Evolutionary conservation across 192 early-diverging fungal species (phyloP), one percentile per base, ranked within the genome.

Genomic region (Phlyctochytrium bullatum): DNA sequence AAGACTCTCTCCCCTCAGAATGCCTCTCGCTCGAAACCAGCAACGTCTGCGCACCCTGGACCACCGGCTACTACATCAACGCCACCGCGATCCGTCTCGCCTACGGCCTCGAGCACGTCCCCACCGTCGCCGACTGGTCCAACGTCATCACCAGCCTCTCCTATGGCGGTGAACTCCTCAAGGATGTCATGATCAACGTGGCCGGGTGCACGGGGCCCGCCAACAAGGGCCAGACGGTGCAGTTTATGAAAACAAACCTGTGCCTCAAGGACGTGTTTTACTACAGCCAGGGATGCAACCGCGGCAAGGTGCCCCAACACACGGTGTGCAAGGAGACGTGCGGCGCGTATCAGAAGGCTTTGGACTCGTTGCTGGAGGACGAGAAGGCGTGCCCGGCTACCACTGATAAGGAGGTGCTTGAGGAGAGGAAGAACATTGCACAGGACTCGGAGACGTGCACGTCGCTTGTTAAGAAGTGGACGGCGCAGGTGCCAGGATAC

Each of bases 221-320:
- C 64, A 80, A 79, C 70, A 27, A 71, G 2, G 80, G 77, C 66
- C 51, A 69, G 23, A 62, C 68, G 10, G 73, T 82, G 53, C 80
- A 82, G 62, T 80, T 78, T 65, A 71, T 68, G 57, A 65, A 74
- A 20, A 63, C 77, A 20, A 76, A 80, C 65, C 59, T 63, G 24
- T 82, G 80, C 78, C 53, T 80, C 47, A 80, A 66, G 36, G 80
- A 82, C 61, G 67, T 82, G 23, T 76, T 75, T 68, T 25, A 51
- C 16, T 70, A 52, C 52, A 80, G 78, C 31, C 36, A 52, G 32
- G 59, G 60, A 0, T 82, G 80, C 70, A 82, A 82, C 72, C 14
- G 58, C 4, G 23, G 10, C 30, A 65, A 64, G 28, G 62, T 63
- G 27, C 53, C 62, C 2, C 10, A n/a, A 30, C 33, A 3, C 14